Evolutionary conservation across 306 rosid genomes (phyloP).

Genomic region (Acacia acuminata): DNA sequence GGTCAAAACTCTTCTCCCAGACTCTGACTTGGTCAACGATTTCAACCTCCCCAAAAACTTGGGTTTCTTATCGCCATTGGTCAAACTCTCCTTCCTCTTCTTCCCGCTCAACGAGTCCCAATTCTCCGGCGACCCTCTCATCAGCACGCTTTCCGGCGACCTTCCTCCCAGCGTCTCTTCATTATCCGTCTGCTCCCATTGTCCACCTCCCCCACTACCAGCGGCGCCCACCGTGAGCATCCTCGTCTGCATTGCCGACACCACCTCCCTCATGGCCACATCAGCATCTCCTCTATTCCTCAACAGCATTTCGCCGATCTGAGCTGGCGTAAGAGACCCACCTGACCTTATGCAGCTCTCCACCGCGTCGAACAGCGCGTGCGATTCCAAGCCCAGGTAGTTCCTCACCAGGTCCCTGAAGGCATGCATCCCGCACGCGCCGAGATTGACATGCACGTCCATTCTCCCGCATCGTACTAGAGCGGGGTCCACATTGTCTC

Average conservation of each 20-base stretch:
- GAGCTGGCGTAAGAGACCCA: constrained; percentile 85
- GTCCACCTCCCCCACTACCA: constrained; percentile 26
- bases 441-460: constrained; percentile 85
- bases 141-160: constrained; percentile 81
- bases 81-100: constrained; percentile 54
- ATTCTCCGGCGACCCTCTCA: constrained; percentile 77
- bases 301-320: constrained; percentile 72
- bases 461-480: constrained; percentile 80
- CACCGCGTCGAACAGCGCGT: constrained; percentile 56
- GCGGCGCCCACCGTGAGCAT: constrained; percentile 33
- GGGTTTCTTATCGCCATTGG: constrained; percentile 51
- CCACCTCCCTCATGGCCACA: constrained; percentile 71
- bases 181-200: constrained; percentile 33
- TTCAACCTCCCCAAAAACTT: constrained; percentile 76
- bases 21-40: constrained; percentile 86
- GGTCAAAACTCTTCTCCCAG: constrained; percentile 37
- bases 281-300: constrained; percentile 62
- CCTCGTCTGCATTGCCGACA: constrained; percentile 61
- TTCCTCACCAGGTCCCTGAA: constrained; percentile 58
- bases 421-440: constrained; percentile 77
- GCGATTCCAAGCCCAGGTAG: constrained; percentile 61
- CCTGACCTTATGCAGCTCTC: constrained; percentile 67
- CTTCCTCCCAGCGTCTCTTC: constrained; percentile 43
- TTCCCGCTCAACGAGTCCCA: constrained; percentile 59
- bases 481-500: constrained; percentile 81